These are phyloP conservation scores for Zygosaccharomyces siamensis DNA, from an alignment of 805 yeast genomes.

Conservation along the genomic window DNA sequence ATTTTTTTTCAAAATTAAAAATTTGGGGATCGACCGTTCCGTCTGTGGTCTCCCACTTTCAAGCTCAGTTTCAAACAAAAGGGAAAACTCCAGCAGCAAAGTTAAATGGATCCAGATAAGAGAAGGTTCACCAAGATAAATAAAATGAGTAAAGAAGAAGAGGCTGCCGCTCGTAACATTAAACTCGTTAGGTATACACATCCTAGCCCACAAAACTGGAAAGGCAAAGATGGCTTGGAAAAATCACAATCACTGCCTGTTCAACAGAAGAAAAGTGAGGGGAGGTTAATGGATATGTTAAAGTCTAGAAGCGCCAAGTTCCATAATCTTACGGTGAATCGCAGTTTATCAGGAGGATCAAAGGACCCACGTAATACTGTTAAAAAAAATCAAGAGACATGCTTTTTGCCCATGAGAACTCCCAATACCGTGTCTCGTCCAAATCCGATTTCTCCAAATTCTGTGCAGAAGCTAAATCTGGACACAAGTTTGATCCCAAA, in stretches of 20 bases:
- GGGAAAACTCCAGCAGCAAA: constrained; percentile 1
- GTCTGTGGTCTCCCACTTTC: background rate
- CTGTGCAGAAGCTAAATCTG: background rate
- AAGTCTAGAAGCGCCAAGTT: constrained; percentile 6
- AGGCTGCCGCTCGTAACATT: constrained; percentile 4
- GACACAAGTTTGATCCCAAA: background rate
- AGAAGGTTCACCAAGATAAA: background rate
- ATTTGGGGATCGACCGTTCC: background rate
- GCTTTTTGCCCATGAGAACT: constrained; percentile 2
- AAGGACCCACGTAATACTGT: background rate
- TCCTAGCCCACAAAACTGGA: constrained; percentile 4
- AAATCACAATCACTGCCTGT: constrained; percentile 1
- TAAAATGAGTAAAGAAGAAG: constrained; percentile 1
- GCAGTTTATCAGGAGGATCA: background rate
- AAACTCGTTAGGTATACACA: constrained; percentile 5
- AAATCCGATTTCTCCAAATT: background rate
- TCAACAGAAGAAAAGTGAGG: constrained; percentile 2
- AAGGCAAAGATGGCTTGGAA: constrained; percentile 2
- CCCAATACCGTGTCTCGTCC: background rate
- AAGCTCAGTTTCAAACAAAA: constrained; percentile 3
- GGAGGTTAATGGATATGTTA: constrained; percentile 3
- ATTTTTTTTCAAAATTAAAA: background rate
- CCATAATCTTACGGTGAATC: constrained; percentile 2
- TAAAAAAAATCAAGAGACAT: background rate
- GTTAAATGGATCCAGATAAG: background rate